Conservation (phyloP, 1,284 basidiomycete species). For the Takashimella tepidaria region DNA sequence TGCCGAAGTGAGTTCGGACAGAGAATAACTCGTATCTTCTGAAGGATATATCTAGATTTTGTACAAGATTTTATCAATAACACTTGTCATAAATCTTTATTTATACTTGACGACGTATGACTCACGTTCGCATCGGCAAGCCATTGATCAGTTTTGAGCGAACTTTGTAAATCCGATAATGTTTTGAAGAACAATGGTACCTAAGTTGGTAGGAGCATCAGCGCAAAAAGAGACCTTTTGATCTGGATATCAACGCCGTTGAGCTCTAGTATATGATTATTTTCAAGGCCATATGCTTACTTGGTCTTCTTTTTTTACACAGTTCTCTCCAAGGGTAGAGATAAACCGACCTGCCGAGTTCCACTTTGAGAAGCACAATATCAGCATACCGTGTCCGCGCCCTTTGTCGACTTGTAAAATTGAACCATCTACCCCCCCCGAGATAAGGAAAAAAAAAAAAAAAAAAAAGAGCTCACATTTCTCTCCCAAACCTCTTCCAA, state of each 20-base stretch:
- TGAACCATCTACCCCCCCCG: not conserved
- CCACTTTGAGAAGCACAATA: too few relatives aligned
- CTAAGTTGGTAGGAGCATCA: slow-evolving; percentile 13
- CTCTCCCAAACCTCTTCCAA: slow-evolving; percentile 47
- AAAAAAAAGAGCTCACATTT: slow-evolving; percentile 36
- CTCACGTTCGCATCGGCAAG: slow-evolving; percentile 42
- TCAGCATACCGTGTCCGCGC: too few relatives aligned
- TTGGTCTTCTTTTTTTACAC: not conserved
- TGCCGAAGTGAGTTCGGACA: slow-evolving; percentile 29
- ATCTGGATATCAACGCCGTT: too few relatives aligned
- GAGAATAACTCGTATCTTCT: slow-evolving; percentile 40
- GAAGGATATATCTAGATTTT: slow-evolving; percentile 46
- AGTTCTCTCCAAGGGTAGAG: slow-evolving; percentile 27
- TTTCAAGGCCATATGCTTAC: not conserved
- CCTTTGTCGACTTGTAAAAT: too few relatives aligned
- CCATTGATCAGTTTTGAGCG: slow-evolving; percentile 22
- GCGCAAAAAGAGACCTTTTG: not conserved
- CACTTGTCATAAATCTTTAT: too few relatives aligned
- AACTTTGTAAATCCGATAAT: slow-evolving; percentile 30
- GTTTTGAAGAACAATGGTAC: slow-evolving; percentile 42
- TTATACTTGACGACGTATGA: too few relatives aligned
- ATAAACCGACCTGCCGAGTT: slow-evolving; percentile 40
- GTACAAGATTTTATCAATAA: too few relatives aligned
- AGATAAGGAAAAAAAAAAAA: too few relatives aligned
- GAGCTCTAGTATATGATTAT: too few relatives aligned